A percentile compares a stretch with the other conserved stretches of the same genome.
Evolutionary conservation across 345 rosid genomes (phyloP).

Genomic region (Hirschfeldia incana): DNA sequence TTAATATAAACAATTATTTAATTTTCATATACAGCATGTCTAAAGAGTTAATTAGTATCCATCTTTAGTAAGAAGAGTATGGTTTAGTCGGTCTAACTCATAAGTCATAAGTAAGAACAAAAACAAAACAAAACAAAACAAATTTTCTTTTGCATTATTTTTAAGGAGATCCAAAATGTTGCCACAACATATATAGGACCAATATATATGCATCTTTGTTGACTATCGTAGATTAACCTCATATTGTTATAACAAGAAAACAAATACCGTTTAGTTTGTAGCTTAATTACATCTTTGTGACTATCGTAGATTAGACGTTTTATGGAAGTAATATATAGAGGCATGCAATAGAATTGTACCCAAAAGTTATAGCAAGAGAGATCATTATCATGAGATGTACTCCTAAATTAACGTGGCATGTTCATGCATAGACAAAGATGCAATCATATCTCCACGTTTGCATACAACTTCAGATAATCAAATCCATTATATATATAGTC

Average conservation of each 20-base stretch:
- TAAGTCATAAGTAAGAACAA: neutral
- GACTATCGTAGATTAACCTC: neutral
- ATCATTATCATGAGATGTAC: constrained; percentile 29
- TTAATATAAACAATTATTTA: neutral
- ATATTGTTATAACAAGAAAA: neutral
- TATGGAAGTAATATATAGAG: constrained; percentile 21
- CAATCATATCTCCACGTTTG: constrained; percentile 43
- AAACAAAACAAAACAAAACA: neutral
- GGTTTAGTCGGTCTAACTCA: neutral
- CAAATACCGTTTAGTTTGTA: neutral
- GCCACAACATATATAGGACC: neutral
- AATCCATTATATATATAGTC: constrained; percentile 16
- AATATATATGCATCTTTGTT: neutral
- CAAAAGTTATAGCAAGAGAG: constrained; percentile 31
- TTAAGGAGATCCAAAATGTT: neutral
- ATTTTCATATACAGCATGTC: constrained; percentile 1
- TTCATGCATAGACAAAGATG: constrained; percentile 32
- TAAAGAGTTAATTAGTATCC: neutral
- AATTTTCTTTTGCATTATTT: neutral
- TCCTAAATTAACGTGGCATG: constrained; percentile 33
- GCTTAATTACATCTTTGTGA: neutral
- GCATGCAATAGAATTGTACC: constrained; percentile 37
- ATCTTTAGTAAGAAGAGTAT: neutral
- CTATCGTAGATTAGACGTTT: constrained; percentile 12
- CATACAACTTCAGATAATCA: constrained; percentile 9